phyloP scores from a whole-genome alignment of 331 rosid genomes.

The Cucumis variabilis region DNA sequence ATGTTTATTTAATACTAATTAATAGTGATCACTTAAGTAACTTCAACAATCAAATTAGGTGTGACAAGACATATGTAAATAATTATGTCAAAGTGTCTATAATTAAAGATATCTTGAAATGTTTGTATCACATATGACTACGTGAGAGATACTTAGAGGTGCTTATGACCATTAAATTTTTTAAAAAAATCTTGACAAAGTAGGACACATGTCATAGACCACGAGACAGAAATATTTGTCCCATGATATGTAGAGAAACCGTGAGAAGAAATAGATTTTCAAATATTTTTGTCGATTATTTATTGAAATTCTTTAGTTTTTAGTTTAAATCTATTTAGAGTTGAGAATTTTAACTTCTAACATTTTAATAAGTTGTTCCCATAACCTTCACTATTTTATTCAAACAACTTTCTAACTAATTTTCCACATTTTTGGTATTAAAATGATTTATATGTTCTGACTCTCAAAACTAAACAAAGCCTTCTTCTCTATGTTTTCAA shows the following conservation, averaged over 20 bases:
- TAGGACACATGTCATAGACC: too few relatives aligned
- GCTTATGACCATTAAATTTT: background rate
- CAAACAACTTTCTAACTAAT: too few relatives aligned
- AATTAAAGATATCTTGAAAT: background rate
- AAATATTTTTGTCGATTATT: background rate
- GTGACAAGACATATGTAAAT: too few relatives aligned
- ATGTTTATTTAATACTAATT: too few relatives aligned
- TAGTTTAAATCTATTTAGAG: too few relatives aligned
- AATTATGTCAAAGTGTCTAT: background rate
- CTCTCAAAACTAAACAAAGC: background rate
- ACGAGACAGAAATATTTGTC: background rate
- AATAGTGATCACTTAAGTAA: too few relatives aligned
- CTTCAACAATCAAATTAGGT: too few relatives aligned
- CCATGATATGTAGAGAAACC: background rate
- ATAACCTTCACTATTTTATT: too few relatives aligned
- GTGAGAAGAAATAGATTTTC: background rate
- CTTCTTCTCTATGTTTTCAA: slow-evolving; percentile 14
- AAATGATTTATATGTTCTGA: background rate
- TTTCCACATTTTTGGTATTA: background rate
- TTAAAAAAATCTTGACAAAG: background rate
- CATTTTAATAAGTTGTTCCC: too few relatives aligned
- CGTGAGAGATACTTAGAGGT: too few relatives aligned
- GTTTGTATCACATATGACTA: background rate
- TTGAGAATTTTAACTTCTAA: too few relatives aligned
- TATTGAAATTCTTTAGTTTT: background rate